phyloP scores from a whole-genome alignment of 495 filamentous ascomycete genomes.

The Talaromyces trachyspermus region DNA sequence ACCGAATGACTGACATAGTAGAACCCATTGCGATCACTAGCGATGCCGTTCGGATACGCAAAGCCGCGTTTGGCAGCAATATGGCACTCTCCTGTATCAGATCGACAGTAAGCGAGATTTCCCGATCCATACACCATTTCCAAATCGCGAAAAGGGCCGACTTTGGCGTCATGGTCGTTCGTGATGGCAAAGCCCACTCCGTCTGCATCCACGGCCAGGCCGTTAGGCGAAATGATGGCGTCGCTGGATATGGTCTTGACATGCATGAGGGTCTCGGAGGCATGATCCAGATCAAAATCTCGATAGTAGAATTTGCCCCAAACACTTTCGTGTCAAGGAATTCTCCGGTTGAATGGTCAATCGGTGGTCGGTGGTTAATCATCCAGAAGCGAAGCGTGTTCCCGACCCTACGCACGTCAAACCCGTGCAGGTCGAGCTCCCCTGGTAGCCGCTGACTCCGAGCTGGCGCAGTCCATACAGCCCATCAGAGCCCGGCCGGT shows the following conservation, averaged over 20 bases:
- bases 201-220: slow-evolving; percentile 22
- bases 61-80: slow-evolving; percentile 14
- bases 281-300: slow-evolving; percentile 20
- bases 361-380: slow-evolving; percentile 32
- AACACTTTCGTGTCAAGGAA: slow-evolving; percentile 17
- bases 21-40: slow-evolving; percentile 17
- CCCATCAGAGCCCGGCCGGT: slow-evolving; percentile 15
- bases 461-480: slow-evolving; percentile 18
- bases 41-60: slow-evolving; percentile 27
- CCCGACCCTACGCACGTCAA: slow-evolving; percentile 16
- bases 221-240: slow-evolving; percentile 27
- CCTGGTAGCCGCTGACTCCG: slow-evolving; percentile 15
- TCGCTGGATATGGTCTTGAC: slow-evolving; percentile 22
- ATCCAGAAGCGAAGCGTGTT: slow-evolving; percentile 24
- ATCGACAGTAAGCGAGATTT: slow-evolving; percentile 13
- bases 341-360: slow-evolving; percentile 23
- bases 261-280: slow-evolving; percentile 15
- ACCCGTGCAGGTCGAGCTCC: slow-evolving; percentile 25
- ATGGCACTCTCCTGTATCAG: slow-evolving; percentile 21
- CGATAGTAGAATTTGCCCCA: slow-evolving; percentile 33
- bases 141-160: slow-evolving; percentile 16
- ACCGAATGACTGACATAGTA: slow-evolving; percentile 26
- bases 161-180: slow-evolving; percentile 27
- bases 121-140: slow-evolving; percentile 11
- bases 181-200: slow-evolving; percentile 21